Conservation (phyloP, 2,329 filamentous ascomycete species). For the Claviceps maximensis region DNA sequence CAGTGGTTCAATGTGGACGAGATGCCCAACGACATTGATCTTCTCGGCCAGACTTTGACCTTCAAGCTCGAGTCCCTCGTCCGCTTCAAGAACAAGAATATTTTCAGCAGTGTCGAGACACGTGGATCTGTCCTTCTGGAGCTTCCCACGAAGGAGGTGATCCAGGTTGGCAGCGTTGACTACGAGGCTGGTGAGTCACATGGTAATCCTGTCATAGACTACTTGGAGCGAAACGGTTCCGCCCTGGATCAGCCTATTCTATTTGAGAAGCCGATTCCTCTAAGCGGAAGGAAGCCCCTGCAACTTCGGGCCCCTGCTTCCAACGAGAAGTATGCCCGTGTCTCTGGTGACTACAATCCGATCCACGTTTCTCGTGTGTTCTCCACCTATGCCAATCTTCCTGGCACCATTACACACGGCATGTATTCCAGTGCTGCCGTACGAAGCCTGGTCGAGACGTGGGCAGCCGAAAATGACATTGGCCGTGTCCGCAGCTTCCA, state of each 20-base stretch:
- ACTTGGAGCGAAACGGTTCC: conserved; percentile 79
- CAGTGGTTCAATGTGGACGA: conserved; percentile 89
- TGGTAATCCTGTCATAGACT: conserved; percentile 94
- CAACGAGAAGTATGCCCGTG: conserved; percentile 94
- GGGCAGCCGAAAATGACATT: conserved; percentile 97
- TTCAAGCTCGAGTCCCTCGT: conserved; percentile 91
- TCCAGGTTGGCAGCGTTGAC: conserved; percentile 93
- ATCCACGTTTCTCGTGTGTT: conserved; percentile 98
- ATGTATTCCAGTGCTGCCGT: conserved; percentile 99
- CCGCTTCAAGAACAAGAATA: conserved; percentile 85
- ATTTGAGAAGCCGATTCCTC: conserved; percentile 93
- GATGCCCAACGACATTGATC: conserved; percentile 56
- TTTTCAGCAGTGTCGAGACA: conserved; percentile 87
- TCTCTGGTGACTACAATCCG: conserved; percentile 96
- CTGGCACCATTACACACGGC: conserved; percentile 94
- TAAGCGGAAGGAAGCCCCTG: conserved; percentile 83
- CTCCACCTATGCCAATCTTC: conserved; percentile 86
- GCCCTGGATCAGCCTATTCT: conserved; percentile 92
- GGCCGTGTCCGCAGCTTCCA: conserved; percentile 96
- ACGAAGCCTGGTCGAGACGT: conserved; percentile 90
- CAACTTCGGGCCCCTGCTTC: conserved; percentile 83
- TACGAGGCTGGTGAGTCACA: conserved; percentile 86
- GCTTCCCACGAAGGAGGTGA: conserved; percentile 90
- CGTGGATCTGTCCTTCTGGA: conserved; percentile 86
- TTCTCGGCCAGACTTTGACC: conserved; percentile 83